Percentiles rank a stretch among this genome's conserved stretches.
phyloP scores from a whole-genome alignment of 2,329 filamentous ascomycete genomes.

The Fusarium xylarioides region DNA sequence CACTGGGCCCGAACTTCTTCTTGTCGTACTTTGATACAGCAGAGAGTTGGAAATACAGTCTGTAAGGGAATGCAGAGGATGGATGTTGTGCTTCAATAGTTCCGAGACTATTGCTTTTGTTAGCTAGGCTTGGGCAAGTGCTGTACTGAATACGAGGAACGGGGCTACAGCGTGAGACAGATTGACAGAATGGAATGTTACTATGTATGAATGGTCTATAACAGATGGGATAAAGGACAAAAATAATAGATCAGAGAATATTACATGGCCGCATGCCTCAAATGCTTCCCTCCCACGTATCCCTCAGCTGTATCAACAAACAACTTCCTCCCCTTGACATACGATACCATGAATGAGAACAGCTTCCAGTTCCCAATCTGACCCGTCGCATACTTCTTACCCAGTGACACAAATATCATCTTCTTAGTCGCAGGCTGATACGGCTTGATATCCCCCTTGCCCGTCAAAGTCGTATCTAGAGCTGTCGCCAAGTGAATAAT shows the following conservation, averaged over 20 bases:
- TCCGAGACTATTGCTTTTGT: not conserved
- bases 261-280: conserved; percentile 44
- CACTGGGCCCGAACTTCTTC: conserved; percentile 12
- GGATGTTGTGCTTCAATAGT: not conserved
- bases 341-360: conserved; percentile 45
- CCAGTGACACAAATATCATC: conserved; percentile 45
- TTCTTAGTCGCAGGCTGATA: conserved; percentile 40
- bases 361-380: conserved; percentile 49
- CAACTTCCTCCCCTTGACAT: conserved; percentile 47
- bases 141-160: not conserved
- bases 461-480: conserved; percentile 42
- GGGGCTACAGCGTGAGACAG: not conserved
- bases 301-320: conserved; percentile 45
- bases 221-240: not conserved
- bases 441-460: not conserved
- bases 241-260: not conserved
- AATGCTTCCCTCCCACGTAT: conserved; percentile 43
- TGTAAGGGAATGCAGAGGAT: not conserved
- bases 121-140: not conserved
- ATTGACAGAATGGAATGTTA: not conserved
- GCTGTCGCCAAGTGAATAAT: conserved; percentile 46
- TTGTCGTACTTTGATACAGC: conserved; percentile 5
- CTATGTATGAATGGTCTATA: not conserved
- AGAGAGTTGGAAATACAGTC: conserved; percentile 7
- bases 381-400: conserved; percentile 43